Evolutionary conservation across 257 asterid species (phyloP).

Genomic region (Ilex aquifolium): DNA sequence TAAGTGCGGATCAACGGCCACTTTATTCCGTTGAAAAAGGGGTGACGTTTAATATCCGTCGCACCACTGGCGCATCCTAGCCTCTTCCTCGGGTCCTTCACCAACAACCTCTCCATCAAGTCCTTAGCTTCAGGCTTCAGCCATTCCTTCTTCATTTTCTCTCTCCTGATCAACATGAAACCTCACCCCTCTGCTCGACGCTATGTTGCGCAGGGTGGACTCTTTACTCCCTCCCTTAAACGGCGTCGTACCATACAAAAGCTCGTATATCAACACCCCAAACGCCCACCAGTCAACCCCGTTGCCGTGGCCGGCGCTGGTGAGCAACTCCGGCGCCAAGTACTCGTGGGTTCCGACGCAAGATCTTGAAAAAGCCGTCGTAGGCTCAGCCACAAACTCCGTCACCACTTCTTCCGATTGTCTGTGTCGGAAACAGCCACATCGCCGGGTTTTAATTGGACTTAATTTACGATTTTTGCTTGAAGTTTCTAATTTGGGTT

Average conservation of each 20-base stretch:
- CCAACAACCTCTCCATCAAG: constrained; percentile 63
- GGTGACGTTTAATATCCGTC: constrained; percentile 87
- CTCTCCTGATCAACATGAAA: constrained; percentile 30
- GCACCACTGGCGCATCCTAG: constrained; percentile 87
- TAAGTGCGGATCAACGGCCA: constrained; percentile 84
- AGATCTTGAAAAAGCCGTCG: constrained; percentile 68
- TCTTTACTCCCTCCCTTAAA: constrained; percentile 80
- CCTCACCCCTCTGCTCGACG: constrained; percentile 58
- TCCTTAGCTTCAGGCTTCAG: constrained; percentile 60
- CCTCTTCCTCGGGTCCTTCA: constrained; percentile 69
- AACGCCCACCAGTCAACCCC: constrained; percentile 99
- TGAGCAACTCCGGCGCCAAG: constrained; percentile 67
- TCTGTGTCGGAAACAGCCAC: constrained; percentile 16
- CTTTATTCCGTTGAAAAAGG: constrained; percentile 74
- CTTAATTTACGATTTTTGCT: constrained; percentile 6
- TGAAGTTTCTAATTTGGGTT: constrained; percentile 36
- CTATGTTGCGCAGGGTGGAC: constrained; percentile 84
- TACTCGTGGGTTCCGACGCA: constrained; percentile 93
- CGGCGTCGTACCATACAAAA: constrained; percentile 68
- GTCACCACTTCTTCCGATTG: constrained; percentile 42
- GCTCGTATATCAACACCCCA: constrained; percentile 67
- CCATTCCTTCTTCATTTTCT: constrained; percentile 36
- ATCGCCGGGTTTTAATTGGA: constrained; percentile 3
- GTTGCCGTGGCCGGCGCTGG: constrained; percentile 78
- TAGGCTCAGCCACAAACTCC: constrained; percentile 75